Evolutionary conservation across 1,284 basidiomycete species (phyloP).

Genomic region (Boletellus deceptivus): DNA sequence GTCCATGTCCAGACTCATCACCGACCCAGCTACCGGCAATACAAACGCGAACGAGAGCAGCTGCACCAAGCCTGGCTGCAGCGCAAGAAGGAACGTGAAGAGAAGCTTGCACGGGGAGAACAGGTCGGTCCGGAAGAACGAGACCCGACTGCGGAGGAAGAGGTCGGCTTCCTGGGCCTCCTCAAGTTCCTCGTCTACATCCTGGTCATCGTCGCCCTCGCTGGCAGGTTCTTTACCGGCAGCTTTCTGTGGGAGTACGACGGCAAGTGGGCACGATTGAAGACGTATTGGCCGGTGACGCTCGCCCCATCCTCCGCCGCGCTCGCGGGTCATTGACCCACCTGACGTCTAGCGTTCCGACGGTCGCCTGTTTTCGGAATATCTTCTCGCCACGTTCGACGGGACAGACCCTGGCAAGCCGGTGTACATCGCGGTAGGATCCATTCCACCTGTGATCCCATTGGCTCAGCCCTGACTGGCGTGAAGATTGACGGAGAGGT

Average conservation of each 20-base stretch:
- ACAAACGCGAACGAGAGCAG: constrained; percentile 58
- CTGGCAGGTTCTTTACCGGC: constrained; percentile 79
- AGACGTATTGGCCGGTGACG: constrained; percentile 59
- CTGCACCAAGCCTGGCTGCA: constrained; percentile 65
- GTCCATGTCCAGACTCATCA: constrained; percentile 12
- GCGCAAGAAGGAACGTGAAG: constrained; percentile 68
- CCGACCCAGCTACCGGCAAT: constrained; percentile 61
- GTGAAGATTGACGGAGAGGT: constrained; percentile 86
- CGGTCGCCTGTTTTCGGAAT: constrained; percentile 73
- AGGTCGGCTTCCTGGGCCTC: constrained; percentile 62
- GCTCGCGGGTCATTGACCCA: neutral
- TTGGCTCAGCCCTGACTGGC: constrained; percentile 4
- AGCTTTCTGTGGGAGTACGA: constrained; percentile 79
- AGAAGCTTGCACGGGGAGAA: constrained; percentile 71
- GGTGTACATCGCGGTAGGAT: constrained; percentile 79
- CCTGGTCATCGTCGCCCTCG: constrained; percentile 51
- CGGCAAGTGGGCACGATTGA: constrained; percentile 53
- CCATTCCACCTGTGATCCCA: constrained; percentile 7
- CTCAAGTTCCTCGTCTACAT: constrained; percentile 66
- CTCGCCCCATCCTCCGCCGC: neutral
- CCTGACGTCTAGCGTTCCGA: constrained; percentile 40
- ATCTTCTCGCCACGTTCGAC: constrained; percentile 69
- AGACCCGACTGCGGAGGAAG: constrained; percentile 66
- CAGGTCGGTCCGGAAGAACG: constrained; percentile 65
- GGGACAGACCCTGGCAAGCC: constrained; percentile 70